Base-by-base conservation (phyloP, 139 green algal species). In the Yamagishiella unicocca region DNA sequence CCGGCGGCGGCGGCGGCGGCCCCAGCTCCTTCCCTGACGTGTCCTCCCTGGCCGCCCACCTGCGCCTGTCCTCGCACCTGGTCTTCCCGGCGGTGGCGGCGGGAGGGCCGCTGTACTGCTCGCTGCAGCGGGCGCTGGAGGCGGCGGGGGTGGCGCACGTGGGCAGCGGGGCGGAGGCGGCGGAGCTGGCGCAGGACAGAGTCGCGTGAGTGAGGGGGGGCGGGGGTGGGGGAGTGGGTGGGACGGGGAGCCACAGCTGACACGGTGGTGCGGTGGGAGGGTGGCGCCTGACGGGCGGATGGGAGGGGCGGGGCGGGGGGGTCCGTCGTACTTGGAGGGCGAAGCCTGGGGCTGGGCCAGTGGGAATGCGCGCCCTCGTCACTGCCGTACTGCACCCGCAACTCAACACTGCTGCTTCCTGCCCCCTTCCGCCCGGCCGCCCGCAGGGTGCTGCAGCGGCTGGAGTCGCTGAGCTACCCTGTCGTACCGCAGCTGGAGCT, bases 121-220 rank as follows among this genome's bases (percentile, higher is more conserved):
- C 19, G 67, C 40, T 95, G 42, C 50, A 80, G 76, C 76, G 19
- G 55, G 76, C 92, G 35, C 89, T 96, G 37, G 89, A 89, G 38
- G 54, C 12, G 5, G 90, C 82, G n/a, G 94, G 88, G 7, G 85
- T 95, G 53, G 78, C 91, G 2, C 90, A 92, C 25, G 94, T 96
- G 62, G 93, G 92, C 68, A 89, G 58, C 24, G 45, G 54, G 21
- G 73, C 64, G 8, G 73, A 81, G 21, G 86, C 50, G 29, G 85
- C 85, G 10, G 67, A 33, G 33, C 29, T 61, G 8, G 88, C 78
- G 37, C 72, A 85, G 17, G 82, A 93, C 78, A 87, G 90, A 4
- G 24, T 64, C 29, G 40, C 21, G 75, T 93, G 29, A 82, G 66
- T 75, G 50, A n/a, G 35, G 68, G 9, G 10, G 35, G 37, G 17